These are phyloP conservation scores for Dispira simplex DNA, from an alignment of 192 early-diverging fungal species.

Conservation along the genomic window DNA sequence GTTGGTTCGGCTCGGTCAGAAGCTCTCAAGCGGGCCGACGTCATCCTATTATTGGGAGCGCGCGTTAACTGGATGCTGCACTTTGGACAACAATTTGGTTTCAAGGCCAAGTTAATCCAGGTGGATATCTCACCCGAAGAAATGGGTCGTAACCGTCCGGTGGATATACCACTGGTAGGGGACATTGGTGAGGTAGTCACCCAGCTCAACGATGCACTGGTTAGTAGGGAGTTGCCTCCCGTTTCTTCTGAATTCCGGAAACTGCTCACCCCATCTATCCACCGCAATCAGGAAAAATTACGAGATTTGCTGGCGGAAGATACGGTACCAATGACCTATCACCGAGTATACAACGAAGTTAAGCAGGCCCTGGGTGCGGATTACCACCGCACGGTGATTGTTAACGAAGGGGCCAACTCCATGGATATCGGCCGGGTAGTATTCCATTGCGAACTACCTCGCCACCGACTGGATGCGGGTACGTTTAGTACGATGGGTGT, in stretches of 20 bases:
- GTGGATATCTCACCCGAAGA: constrained; percentile 52
- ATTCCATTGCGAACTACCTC: constrained; percentile 43
- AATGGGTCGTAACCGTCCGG: constrained; percentile 33
- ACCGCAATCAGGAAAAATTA: constrained; percentile 28
- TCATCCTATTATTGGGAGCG: constrained; percentile 50
- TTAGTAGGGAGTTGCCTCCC: background rate
- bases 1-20: constrained; percentile 44
- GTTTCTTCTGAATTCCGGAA: constrained; percentile 7
- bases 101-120: constrained; percentile 48
- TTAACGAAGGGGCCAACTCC: constrained; percentile 62
- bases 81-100: constrained; percentile 39
- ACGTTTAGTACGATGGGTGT: constrained; percentile 70
- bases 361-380: constrained; percentile 32
- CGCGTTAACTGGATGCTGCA: constrained; percentile 63
- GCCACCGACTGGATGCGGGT: constrained; percentile 52
- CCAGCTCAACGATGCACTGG: constrained; percentile 27
- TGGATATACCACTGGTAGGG: constrained; percentile 36
- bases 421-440: constrained; percentile 65
- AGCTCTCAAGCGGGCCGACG: constrained; percentile 48
- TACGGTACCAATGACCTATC: constrained; percentile 40
- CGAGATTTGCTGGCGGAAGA: constrained; percentile 22
- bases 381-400: constrained; percentile 30
- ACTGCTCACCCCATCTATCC: constrained; percentile 14
- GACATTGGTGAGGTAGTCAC: constrained; percentile 35
- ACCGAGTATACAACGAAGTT: constrained; percentile 51